Conservation (phyloP, 345 rosid genomes). For the Citrus sinensis region DVS_A1.0 CM039165.1:35275501-35276000, state of each 20-base stretch:
- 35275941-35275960: background rate
- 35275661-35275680: slow-evolving; percentile 95
- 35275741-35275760: background rate
- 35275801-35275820: background rate
- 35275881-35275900: background rate
- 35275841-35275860: background rate
- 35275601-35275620: slow-evolving; percentile 90
- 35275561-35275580: slow-evolving; percentile 92
- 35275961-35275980: background rate
- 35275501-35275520: background rate
- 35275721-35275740: slow-evolving; percentile 6
- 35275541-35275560: background rate
- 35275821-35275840: background rate
- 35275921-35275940: background rate
- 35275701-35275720: slow-evolving; percentile 84
- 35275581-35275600: slow-evolving; percentile 81
- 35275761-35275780: background rate
- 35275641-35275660: slow-evolving; percentile 89
- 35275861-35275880: background rate
- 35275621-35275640: slow-evolving; percentile 96
- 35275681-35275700: slow-evolving; percentile 86
- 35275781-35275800: background rate
- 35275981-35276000: background rate
- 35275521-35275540: background rate
- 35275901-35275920: background rate